Evolutionary conservation across 352 stramenopile genomes (phyloP), one percentile per base, ranked within the genome.

Genomic region (Phytophthora capsici): DNA sequence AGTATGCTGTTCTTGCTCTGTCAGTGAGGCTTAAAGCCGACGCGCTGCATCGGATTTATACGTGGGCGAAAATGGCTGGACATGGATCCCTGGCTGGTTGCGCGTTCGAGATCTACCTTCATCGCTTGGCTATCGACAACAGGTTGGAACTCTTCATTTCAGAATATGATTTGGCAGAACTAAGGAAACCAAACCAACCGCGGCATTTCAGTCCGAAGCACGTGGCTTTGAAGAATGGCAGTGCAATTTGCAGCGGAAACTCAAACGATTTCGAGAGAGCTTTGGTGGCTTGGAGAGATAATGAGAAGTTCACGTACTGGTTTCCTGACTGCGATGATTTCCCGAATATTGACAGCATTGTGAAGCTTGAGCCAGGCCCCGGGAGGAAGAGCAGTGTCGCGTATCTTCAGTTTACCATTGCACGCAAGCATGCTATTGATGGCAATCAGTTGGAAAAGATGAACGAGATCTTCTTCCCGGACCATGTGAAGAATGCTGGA

Each of bases 281-380:
- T 41, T 36, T 66, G 41, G 20, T 16, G 28, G 8, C 36, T 4
- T 71, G 56, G 56, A 57, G 46, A 62, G 56, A 62, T 30, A 20
- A 62, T 34, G 19, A 49, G 43, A 53, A 26, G 6, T 28, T 44
- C 56, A 54, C 49, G 19, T 71, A 71, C 38, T 66, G 49, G 63
- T 66, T 55, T 55, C 63, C 63, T 44, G 25, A 26, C 8, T 71
- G 56, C 30, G 20, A 71, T 49, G 22, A 62, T 59, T 66, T 54
- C 23, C 56, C 55, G 6, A 66, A 57, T 32, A 71, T 71, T 66
- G 56, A 60, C 19, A 71, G 55, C 26, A 57, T 71, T 38, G 48
- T 57, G 49, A 66, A 62, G 37, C 43, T 62, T 17, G 38, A 61
- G 53, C 45, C 55, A n/a, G 5, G 19, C 4, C 47, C 43, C 14